Base-by-base conservation (phyloP, 176 grass and related monocot genomes). In the Cocos nucifera region DNA sequence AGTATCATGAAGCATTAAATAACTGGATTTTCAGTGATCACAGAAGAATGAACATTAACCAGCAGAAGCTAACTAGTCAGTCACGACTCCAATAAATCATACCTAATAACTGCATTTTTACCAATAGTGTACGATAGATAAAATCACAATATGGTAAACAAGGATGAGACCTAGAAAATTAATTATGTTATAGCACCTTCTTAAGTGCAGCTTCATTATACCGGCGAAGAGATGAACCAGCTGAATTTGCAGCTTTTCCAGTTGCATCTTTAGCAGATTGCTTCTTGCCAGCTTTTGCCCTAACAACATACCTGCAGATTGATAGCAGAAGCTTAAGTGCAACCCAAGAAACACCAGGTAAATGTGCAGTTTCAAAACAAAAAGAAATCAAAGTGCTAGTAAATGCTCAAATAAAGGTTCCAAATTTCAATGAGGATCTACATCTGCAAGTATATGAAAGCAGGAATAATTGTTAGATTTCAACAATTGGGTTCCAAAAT, bases 231-330 rank as follows among this genome's bases (percentile, higher is more conserved):
- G 93, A 87, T 26, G 87, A 91, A 17, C 93, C 93, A 28, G 93
- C 93, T 53, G 93, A 97, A 59, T 97, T 75, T 29, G 93, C 93
- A 70, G 76, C 73, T 72, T 91, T 97, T 24, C 93, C 93, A 30
- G 80, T 97, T 65, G 75, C 87, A 85, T 97, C 87, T 75, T 97
- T 91, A 59, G 87, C 73, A 78, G 93, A 97, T 72, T 97, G 93
- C 58, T 80, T 85, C 63, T 88, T 97, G 62, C 93, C 87, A 58
- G 93, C 93, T 69, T 88, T 97, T 88, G 84, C 93, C 56, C 93
- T 88, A 56, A 97, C 93, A 16, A 97, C 93, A 85, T 97, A 97
- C 57, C 93, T 97, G 76, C 56, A 69, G 64, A 58, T 78, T 15
- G 57, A 54, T 10, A 0, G 35, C 9, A 44, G 35, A 44, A 44